These are phyloP conservation scores for Ascochyta viciae-villosae DNA, from an alignment of 2,329 filamentous ascomycete species.

Conservation along the genomic window DNA sequence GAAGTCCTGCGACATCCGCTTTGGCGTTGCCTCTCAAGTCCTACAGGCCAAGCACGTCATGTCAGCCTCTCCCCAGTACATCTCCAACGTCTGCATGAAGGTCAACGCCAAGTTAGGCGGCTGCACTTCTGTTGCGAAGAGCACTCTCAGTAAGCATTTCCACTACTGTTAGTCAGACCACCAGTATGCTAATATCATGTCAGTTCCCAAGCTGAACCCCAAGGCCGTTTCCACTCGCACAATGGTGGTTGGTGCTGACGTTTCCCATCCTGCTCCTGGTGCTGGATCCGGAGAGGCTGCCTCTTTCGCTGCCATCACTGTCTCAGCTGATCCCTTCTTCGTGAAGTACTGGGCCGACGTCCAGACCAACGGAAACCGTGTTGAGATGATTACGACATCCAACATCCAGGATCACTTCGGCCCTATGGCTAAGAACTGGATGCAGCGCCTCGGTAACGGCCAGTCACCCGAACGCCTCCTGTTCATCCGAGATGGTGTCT, in stretches of 20 bases:
- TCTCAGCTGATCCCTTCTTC: constrained; percentile 74
- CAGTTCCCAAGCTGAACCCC: constrained; percentile 19
- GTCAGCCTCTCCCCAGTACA: constrained; percentile 79
- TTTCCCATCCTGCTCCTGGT: constrained; percentile 80
- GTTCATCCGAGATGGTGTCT: constrained; percentile 93
- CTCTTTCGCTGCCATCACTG: constrained; percentile 87
- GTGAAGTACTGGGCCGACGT: constrained; percentile 80
- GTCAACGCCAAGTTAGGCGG: constrained; percentile 96
- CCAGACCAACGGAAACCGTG: constrained; percentile 81
- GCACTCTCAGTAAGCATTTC: constrained; percentile 33
- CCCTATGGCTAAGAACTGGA: constrained; percentile 71
- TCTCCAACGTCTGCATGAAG: constrained; percentile 95
- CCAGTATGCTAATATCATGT: background rate
- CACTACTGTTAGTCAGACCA: background rate
- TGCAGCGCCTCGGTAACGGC: constrained; percentile 60
- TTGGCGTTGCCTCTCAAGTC: constrained; percentile 83
- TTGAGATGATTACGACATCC: constrained; percentile 75
- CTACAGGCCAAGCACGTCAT: constrained; percentile 74
- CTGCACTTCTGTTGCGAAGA: constrained; percentile 65
- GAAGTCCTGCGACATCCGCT: constrained; percentile 85
- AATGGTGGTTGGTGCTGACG: constrained; percentile 88
- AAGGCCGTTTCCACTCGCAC: constrained; percentile 54
- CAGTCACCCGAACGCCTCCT: constrained; percentile 75
- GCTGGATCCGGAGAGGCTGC: constrained; percentile 52
- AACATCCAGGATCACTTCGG: constrained; percentile 73